Evolutionary conservation across 306 rosid species (phyloP).

Genomic region (apple (Malus domestica)): DNA sequence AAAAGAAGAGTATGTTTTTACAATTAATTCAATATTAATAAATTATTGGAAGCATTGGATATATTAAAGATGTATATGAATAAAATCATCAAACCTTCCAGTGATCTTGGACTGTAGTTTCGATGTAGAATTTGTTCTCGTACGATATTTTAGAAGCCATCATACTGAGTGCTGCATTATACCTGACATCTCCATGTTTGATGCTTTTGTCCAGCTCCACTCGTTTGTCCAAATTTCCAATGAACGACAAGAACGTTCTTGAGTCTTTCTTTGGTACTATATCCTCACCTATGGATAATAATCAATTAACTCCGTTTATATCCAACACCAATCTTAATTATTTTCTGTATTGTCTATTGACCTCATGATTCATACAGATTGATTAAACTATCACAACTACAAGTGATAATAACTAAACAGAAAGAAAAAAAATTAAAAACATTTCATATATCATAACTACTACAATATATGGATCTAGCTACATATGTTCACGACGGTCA

Average conservation of each 20-base stretch:
- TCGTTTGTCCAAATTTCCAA: slow-evolving; percentile 53
- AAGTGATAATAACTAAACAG: background rate
- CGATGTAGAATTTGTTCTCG: slow-evolving; percentile 47
- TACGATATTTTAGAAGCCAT: slow-evolving; percentile 64
- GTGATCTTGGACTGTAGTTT: slow-evolving; percentile 15
- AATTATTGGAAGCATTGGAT: background rate
- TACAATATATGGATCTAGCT: too few species aligned
- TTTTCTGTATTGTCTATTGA: background rate
- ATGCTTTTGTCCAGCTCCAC: slow-evolving; percentile 30
- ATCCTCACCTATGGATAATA: slow-evolving; percentile 25
- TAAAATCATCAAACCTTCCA: slow-evolving; percentile 9
- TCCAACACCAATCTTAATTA: background rate
- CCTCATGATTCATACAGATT: background rate
- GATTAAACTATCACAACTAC: background rate
- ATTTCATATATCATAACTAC: too few species aligned
- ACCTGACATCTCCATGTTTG: slow-evolving; percentile 34
- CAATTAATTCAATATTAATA: background rate
- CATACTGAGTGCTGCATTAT: slow-evolving; percentile 41
- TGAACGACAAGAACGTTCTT: slow-evolving; percentile 33
- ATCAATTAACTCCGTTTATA: background rate
- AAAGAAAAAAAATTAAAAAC: too few species aligned
- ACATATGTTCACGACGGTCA: background rate
- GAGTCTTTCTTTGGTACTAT: slow-evolving; percentile 29
- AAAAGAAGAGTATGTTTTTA: background rate
- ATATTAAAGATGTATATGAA: background rate